These are phyloP conservation scores for Colletotrichum falcatum DNA, from an alignment of 2,329 filamentous ascomycete species.

Conservation along the genomic window DNA sequence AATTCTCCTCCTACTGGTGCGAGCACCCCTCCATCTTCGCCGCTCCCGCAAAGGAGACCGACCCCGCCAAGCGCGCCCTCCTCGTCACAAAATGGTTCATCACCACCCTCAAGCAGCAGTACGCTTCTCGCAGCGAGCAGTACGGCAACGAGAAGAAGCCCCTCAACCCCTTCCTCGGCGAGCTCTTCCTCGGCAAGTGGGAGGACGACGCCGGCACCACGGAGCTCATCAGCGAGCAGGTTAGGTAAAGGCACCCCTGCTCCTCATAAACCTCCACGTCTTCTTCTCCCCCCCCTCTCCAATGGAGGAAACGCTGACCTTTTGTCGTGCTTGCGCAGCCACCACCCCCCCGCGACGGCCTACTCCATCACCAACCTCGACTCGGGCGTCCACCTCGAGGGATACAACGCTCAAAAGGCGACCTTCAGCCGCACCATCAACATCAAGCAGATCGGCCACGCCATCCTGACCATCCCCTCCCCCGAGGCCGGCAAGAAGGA, in stretches of 20 bases:
- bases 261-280: neutral
- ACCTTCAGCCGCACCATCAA: constrained; percentile 95
- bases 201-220: constrained; percentile 85
- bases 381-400: constrained; percentile 82
- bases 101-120: constrained; percentile 90
- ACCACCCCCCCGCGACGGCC: constrained; percentile 94
- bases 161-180: constrained; percentile 93
- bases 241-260: constrained; percentile 66
- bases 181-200: constrained; percentile 95
- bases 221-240: constrained; percentile 91
- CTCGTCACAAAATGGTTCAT: constrained; percentile 98
- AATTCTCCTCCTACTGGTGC: constrained; percentile 87
- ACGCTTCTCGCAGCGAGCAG: constrained; percentile 78
- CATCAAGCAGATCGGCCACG: constrained; percentile 94
- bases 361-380: constrained; percentile 92
- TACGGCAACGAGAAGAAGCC: constrained; percentile 97
- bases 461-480: constrained; percentile 78
- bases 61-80: constrained; percentile 84
- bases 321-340: constrained; percentile 57
- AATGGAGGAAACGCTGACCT: neutral
- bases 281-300: neutral
- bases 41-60: constrained; percentile 82
- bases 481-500: constrained; percentile 61
- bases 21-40: constrained; percentile 83
- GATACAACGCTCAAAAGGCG: constrained; percentile 96